These are phyloP conservation scores for Plasmodium sp. DNA, from an alignment of 169 alveolate genomes.

Conservation along the genomic window DNA sequence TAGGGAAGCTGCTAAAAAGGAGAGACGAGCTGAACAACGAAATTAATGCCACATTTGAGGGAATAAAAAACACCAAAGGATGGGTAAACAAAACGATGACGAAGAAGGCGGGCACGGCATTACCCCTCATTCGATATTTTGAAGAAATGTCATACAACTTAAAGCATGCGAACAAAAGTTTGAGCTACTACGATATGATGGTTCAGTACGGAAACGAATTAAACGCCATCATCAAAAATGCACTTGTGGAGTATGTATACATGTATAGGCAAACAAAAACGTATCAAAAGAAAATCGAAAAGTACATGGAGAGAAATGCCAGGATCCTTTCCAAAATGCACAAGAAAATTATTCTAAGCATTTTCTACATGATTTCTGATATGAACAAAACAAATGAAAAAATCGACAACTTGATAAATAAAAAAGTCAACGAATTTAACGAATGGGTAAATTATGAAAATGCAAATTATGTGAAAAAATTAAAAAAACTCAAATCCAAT, in stretches of 20 bases:
- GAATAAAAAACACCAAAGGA: conserved; percentile 22
- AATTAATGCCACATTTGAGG: conserved; percentile 12
- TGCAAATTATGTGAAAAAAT: background rate
- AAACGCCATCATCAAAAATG: conserved; percentile 24
- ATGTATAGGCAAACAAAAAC: conserved; percentile 25
- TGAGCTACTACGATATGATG: conserved; percentile 40
- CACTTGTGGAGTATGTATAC: conserved; percentile 56
- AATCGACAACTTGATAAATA: conserved; percentile 31
- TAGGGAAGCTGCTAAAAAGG: conserved; percentile 25
- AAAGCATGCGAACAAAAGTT: conserved; percentile 22
- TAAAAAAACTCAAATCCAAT: conserved; percentile 28
- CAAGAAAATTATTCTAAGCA: conserved; percentile 47
- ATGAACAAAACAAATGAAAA: conserved; percentile 67
- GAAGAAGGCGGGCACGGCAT: background rate
- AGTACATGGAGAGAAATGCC: conserved; percentile 47
- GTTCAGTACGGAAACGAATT: conserved; percentile 62
- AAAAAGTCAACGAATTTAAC: conserved; percentile 34
- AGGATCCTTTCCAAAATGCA: conserved; percentile 64
- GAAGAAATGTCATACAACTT: conserved; percentile 29
- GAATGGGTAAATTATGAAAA: conserved; percentile 61
- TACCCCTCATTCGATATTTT: conserved; percentile 34
- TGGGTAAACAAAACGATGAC: background rate
- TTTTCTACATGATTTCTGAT: conserved; percentile 66
- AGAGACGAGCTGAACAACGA: conserved; percentile 26
- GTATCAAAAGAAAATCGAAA: conserved; percentile 34